phyloP scores from a whole-genome alignment of 805 yeast genomes.

The Limtongia smithiae region DNA sequence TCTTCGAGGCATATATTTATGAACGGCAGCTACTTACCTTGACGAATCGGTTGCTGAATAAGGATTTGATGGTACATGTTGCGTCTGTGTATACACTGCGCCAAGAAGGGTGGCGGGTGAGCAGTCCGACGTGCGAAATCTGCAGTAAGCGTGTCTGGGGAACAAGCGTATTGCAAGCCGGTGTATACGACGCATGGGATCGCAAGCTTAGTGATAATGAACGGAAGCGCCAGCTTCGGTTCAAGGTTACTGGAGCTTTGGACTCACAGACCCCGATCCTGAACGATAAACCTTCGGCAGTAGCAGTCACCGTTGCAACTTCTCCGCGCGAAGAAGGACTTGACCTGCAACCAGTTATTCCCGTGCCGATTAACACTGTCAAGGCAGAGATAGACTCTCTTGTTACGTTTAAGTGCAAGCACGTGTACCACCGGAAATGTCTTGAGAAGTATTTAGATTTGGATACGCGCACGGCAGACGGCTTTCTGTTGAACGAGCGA shows the following conservation, averaged over 20 bases:
- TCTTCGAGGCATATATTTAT: constrained; percentile 30
- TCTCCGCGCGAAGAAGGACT: background rate
- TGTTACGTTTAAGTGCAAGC: constrained; percentile 29
- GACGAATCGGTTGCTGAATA: constrained; percentile 23
- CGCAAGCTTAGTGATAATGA: constrained; percentile 14
- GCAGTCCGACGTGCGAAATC: constrained; percentile 25
- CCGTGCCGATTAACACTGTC: too few species aligned
- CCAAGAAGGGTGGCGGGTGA: constrained; percentile 26
- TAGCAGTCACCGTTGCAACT: background rate
- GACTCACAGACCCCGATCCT: background rate
- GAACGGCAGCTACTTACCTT: constrained; percentile 28
- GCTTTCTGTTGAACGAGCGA: constrained; percentile 8
- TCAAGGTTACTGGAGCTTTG: background rate
- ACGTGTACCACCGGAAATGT: constrained; percentile 28
- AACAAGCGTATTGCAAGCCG: constrained; percentile 20
- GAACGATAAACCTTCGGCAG: constrained; percentile 1
- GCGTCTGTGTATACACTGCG: constrained; percentile 20
- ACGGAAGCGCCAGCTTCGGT: constrained; percentile 4
- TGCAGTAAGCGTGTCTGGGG: constrained; percentile 31
- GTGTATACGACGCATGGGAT: constrained; percentile 23
- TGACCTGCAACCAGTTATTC: too few species aligned
- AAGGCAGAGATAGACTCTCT: constrained; percentile 21
- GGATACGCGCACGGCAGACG: constrained; percentile 6
- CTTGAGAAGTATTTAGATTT: constrained; percentile 20
- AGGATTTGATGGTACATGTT: constrained; percentile 28